Evolutionary conservation across 2,329 filamentous ascomycete species (phyloP).

Genomic region (Colletotrichum abscissum): DNA sequence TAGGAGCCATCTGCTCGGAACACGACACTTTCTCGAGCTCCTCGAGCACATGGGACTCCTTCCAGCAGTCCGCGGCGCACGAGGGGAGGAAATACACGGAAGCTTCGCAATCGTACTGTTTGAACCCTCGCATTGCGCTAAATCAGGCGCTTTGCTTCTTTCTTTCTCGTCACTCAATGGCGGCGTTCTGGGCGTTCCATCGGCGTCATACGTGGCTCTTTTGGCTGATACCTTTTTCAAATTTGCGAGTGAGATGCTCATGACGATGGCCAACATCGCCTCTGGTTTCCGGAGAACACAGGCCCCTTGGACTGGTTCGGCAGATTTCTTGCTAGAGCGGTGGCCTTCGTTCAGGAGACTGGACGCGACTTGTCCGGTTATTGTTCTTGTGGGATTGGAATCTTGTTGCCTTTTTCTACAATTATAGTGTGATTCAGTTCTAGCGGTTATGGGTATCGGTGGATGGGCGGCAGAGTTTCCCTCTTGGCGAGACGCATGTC

Average conservation of each 20-base stretch:
- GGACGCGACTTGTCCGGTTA: neutral
- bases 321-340: neutral
- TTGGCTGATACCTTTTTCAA: conserved; percentile 33
- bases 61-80: neutral
- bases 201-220: conserved; percentile 34
- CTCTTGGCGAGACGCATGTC: neutral
- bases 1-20: conserved; percentile 46
- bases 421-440: neutral
- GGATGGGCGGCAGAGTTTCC: neutral
- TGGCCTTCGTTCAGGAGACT: neutral
- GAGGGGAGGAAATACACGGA: neutral
- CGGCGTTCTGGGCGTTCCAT: conserved; percentile 36
- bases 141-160: neutral
- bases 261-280: neutral
- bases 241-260: neutral
- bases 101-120: neutral
- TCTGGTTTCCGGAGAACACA: neutral
- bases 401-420: neutral
- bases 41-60: neutral
- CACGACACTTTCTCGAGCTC: neutral
- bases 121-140: neutral
- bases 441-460: neutral
- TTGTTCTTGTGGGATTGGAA: neutral
- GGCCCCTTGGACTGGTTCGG: neutral
- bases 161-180: conserved; percentile 23